Evolutionary conservation across 2,329 filamentous ascomycete genomes (phyloP), one percentile per base, ranked within the genome.

Genomic region (Exophiala mesophila): DNA sequence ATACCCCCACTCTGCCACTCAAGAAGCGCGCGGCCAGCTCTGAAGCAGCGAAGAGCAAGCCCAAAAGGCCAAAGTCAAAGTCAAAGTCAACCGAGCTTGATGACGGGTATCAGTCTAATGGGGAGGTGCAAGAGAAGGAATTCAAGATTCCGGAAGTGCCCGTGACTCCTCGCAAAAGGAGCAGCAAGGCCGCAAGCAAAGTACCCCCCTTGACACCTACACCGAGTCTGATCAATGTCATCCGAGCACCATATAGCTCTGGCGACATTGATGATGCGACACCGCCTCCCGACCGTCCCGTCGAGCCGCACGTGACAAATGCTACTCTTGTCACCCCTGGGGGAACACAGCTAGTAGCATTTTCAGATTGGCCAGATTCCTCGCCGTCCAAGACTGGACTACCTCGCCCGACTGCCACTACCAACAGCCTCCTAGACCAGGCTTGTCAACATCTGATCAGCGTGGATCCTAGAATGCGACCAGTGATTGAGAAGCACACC

Each of bases 401-500:
- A 10, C 61, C 50, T 57, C 58, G 39, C 30, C 66, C 73, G 3
- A 68, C 61, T 12, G 74, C 74, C 1, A 85, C 83, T n/a, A 85
- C 82, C 4, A 77, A 76, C 13, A 85, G 76, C 37, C 65, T 96
- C 12, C 74, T 97, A 2, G 73, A 85, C 30, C 76, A 88, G 57
- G 90, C 88, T 3, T 78, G 82, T 50, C 77, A 76, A 6, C 83
- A 94, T 63, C 70, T 97, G 5, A 74, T 89, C 53, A 71, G 70
- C 12, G 74, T 85, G 4, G 89, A 96, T 55, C 70, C 80, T 7
- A 81, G 81, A 24, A 76, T 96, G 59, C 76, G 78, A 55, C 70
- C 76, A 0, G 64, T 95, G 13, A 78, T 96, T 36, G 80, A 85
- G 44, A 77, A 78, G 44, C 76, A 94, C 58, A 77, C 77, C 47